A percentile compares a stretch with the other conserved stretches of the same genome.
These are phyloP conservation scores for Cladorrhinum samala DNA, from an alignment of 495 filamentous ascomycete genomes.

Conservation along the genomic window DNA sequence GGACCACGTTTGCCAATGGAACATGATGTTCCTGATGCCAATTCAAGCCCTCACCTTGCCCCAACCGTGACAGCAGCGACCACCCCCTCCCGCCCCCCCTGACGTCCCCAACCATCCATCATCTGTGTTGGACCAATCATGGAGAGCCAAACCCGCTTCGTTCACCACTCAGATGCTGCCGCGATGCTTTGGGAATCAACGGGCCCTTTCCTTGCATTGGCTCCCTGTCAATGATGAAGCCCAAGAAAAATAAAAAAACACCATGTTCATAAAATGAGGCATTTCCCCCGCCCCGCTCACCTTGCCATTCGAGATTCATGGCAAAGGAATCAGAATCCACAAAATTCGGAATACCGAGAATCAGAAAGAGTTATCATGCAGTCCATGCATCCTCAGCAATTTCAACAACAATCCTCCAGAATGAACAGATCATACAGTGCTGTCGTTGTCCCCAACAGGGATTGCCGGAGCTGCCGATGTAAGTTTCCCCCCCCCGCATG, in stretches of 20 bases:
- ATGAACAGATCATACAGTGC: conserved; percentile 1
- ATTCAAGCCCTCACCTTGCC: too few relatives aligned
- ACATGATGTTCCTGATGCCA: neutral
- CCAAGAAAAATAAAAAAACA: neutral
- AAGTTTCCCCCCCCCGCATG: neutral
- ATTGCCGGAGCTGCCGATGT: neutral
- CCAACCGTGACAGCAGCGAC: neutral
- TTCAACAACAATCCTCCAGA: neutral
- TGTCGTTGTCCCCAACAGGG: neutral
- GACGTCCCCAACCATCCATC: neutral
- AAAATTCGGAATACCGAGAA: too few relatives aligned
- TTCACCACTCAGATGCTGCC: conserved; percentile 2
- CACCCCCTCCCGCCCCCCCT: neutral
- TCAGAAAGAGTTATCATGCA: too few relatives aligned
- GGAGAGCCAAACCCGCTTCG: neutral
- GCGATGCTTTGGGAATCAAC: conserved; percentile 6
- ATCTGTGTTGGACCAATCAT: conserved; percentile 4
- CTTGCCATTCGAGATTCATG: too few relatives aligned
- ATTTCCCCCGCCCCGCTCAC: neutral
- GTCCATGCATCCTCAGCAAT: too few relatives aligned
- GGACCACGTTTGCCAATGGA: neutral
- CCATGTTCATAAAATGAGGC: neutral
- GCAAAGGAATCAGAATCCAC: too few relatives aligned
- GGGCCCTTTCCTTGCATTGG: neutral
- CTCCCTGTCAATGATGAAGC: neutral